Base-by-base conservation (phyloP, 805 yeast species). In the Candida taoyuanica region DNA sequence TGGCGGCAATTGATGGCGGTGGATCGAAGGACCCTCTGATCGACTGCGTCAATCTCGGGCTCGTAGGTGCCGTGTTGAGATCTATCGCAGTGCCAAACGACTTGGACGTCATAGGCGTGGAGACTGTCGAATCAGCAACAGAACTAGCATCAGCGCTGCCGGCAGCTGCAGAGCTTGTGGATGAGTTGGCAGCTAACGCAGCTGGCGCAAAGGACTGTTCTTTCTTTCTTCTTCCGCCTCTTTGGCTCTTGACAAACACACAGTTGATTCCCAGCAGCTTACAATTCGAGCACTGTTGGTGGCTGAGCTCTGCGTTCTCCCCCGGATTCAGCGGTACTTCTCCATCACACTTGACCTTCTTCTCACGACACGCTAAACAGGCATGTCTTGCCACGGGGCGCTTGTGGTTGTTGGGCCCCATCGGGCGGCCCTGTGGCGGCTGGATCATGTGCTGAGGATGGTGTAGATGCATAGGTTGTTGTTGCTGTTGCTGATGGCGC, bases 291-390 rank as follows among this genome's bases (percentile, higher is more conserved):
- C 84, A 77, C 7, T 56, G 50, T 11, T 48, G 44, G 21, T 53
- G 57, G 12, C 40, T 37, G 4, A 47, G 46, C 38, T 55, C 63
- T 37, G 49, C 48, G 34, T 31, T 52, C 34, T 47, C 54, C 5
- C 57, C 59, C 4, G 58, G 53, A 5, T 39, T 47, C 1, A 50
- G 49, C 5, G 55, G 50, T 12, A 64, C 51, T 47, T 76, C 83
- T 12, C 85, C 85, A 47, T 78, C 83, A 56, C 85, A 78, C 47
- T 76, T 78, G 45, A 78, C 67, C 49, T 79, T 78, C 60, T 74
- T 76, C 48, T 75, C 81, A 29, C 85, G 71, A 43, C 85, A 78
- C 5, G 76, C 67, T 5, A 79, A 60, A 53, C 85, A 78, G 0
- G 85, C 85, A 33, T 79, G 62, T 41, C 73, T 65, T 0, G 83